Percentiles rank a stretch among this genome's conserved stretches.
phyloP scores from a whole-genome alignment of 164 flowering plant species.

The Hamamelis virginiana region DNA sequence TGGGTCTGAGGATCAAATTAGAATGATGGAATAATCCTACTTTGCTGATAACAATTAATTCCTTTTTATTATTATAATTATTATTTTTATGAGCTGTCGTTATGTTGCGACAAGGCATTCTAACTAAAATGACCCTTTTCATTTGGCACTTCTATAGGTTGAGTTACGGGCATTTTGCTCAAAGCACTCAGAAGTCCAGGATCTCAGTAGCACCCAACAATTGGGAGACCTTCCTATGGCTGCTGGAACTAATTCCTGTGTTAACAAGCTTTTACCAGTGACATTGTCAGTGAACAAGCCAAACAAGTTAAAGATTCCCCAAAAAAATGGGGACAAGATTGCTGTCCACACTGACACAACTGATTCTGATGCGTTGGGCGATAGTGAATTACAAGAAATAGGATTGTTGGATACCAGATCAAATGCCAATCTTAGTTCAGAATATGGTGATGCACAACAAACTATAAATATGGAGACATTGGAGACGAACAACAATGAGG shows the following conservation, averaged over 20 bases:
- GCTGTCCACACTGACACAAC: conserved; percentile 19
- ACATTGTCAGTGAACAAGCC: conserved; percentile 21
- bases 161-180: conserved; percentile 89
- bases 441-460: conserved; percentile 30
- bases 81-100: neutral
- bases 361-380: conserved; percentile 27
- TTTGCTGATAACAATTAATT: no score
- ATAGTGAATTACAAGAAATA: conserved; percentile 24
- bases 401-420: conserved; percentile 21
- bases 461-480: conserved; percentile 17
- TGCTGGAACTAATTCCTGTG: conserved; percentile 29
- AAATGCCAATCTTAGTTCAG: conserved; percentile 21
- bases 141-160: conserved; percentile 39
- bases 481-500: conserved; percentile 27
- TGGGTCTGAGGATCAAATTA: no score
- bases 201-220: conserved; percentile 16
- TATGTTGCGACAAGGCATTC: conserved; percentile 1
- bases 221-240: conserved; percentile 20
- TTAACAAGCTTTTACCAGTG: conserved; percentile 24
- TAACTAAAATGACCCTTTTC: neutral
- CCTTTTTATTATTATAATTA: no score
- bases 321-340: conserved; percentile 41
- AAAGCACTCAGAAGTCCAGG: conserved; percentile 68
- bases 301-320: conserved; percentile 36
- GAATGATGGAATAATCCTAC: no score